Percentiles rank a stretch among this genome's conserved stretches.
These are phyloP conservation scores for Jackrogersella multiformis DNA, from an alignment of 495 filamentous ascomycete species.

Conservation along the genomic window DNA sequence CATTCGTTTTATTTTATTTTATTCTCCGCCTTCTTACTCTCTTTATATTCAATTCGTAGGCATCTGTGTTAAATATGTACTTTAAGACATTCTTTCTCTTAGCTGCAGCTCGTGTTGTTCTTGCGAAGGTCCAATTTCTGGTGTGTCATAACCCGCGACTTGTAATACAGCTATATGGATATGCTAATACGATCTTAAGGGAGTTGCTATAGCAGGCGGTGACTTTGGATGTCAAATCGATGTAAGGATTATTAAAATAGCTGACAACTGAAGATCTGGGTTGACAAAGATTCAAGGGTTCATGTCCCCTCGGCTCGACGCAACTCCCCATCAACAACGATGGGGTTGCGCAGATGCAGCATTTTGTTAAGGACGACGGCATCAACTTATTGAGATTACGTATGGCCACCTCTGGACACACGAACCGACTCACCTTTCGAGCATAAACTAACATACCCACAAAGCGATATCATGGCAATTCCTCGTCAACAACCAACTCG, in stretches of 20 bases:
- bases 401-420: slow-evolving; percentile 31
- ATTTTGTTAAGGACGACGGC: slow-evolving; percentile 58
- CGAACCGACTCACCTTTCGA: not conserved
- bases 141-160: slow-evolving; percentile 33
- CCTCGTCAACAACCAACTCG: slow-evolving; percentile 57
- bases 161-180: not conserved
- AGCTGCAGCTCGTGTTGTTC: slow-evolving; percentile 32
- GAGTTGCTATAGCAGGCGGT: slow-evolving; percentile 56
- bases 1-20: slow-evolving; percentile 31
- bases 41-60: slow-evolving; percentile 24
- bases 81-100: slow-evolving; percentile 33
- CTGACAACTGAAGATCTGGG: not conserved
- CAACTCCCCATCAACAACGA: slow-evolving; percentile 52
- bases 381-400: slow-evolving; percentile 65
- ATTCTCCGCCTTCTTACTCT: slow-evolving; percentile 20
- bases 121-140: slow-evolving; percentile 48
- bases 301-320: slow-evolving; percentile 44
- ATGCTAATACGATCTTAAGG: slow-evolving; percentile 37
- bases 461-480: slow-evolving; percentile 63
- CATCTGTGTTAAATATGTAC: slow-evolving; percentile 40
- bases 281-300: slow-evolving; percentile 45
- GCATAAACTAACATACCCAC: slow-evolving; percentile 9
- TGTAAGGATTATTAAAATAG: slow-evolving; percentile 43
- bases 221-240: slow-evolving; percentile 63
- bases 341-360: slow-evolving; percentile 60